phyloP scores from a whole-genome alignment of 148 eudicot genomes.

The Rhododendron vialii region DNA sequence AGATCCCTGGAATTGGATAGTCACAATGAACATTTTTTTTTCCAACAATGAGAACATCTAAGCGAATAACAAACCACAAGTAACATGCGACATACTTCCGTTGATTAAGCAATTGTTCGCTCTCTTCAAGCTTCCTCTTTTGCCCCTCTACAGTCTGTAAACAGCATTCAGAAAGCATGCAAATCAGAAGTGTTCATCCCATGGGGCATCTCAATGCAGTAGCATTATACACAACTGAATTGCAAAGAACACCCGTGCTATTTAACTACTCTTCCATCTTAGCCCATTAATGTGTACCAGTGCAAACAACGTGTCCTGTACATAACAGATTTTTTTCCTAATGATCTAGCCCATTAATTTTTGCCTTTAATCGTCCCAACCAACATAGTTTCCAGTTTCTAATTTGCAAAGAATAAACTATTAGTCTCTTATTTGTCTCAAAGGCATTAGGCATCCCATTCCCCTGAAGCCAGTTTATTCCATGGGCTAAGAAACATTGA shows the following conservation, averaged over 20 bases:
- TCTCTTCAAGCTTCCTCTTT: constrained; percentile 70
- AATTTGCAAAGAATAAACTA: not conserved
- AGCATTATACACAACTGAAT: not conserved
- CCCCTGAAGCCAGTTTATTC: not conserved
- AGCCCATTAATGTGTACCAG: not conserved
- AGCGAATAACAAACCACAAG: not conserved
- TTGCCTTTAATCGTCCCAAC: not conserved
- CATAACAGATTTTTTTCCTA: not conserved
- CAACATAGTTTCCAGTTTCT: not conserved
- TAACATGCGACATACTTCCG: constrained; percentile 48
- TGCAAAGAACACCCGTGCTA: no score
- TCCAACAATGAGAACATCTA: not conserved
- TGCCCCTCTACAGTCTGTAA: constrained; percentile 82
- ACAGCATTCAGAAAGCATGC: constrained; percentile 7
- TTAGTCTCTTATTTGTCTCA: not conserved
- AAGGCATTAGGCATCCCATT: not conserved
- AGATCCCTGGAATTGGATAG: constrained; percentile 17
- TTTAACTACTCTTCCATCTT: not conserved
- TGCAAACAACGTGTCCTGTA: not conserved
- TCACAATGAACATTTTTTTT: not conserved
- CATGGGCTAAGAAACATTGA: not conserved
- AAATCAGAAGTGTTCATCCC: not conserved
- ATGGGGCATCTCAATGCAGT: not conserved
- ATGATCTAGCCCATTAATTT: not conserved
- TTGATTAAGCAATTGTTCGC: constrained; percentile 56